phyloP scores from a whole-genome alignment of 1,284 basidiomycete genomes.

The Puccinia triticina region DNA sequence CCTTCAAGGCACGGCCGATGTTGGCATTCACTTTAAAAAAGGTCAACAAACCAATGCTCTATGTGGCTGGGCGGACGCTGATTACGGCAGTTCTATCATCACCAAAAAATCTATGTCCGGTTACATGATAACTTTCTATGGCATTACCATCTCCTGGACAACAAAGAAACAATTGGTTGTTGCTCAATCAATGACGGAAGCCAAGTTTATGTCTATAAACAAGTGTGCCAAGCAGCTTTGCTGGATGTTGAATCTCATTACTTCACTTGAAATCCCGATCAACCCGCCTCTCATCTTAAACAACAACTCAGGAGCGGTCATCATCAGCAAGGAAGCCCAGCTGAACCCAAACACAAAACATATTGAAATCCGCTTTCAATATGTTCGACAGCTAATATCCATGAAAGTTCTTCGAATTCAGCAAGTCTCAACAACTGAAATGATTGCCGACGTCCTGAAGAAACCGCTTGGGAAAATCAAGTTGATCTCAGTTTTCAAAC shows the following conservation, averaged over 20 bases:
- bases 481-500: not conserved
- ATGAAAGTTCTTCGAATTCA: not conserved
- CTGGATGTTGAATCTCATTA: not conserved
- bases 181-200: no score
- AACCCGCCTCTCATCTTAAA: not conserved
- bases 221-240: not conserved
- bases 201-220: no score
- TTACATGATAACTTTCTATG: conserved; percentile 1
- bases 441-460: not conserved
- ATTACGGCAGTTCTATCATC: not conserved
- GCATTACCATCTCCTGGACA: conserved; percentile 4
- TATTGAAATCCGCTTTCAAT: no score
- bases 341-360: no score
- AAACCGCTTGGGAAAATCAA: not conserved
- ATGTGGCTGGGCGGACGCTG: not conserved
- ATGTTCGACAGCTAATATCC: not conserved
- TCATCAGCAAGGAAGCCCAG: no score
- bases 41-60: not conserved
- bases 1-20: no score
- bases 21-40: no score
- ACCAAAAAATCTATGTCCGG: not conserved
- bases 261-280: not conserved
- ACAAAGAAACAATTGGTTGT: no score
- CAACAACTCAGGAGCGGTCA: no score
- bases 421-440: conserved; percentile 2